Conservation (phyloP, 306 rosid species). For the Citrullus colocynthis region DNA sequence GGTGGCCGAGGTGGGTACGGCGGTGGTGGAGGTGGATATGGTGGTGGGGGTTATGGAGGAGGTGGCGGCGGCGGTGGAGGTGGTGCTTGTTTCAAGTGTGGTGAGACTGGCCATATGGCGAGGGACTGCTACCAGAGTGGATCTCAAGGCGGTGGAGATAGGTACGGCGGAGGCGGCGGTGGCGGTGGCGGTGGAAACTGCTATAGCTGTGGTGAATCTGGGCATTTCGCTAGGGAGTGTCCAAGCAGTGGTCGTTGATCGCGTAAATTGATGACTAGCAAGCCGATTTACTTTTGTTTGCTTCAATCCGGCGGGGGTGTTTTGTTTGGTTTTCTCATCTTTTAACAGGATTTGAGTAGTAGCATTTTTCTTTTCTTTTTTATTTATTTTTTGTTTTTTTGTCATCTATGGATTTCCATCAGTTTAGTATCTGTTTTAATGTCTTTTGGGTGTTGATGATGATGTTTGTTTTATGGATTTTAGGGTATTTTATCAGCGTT, state of each 20-base stretch:
- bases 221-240: constrained; percentile 57
- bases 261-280: not conserved
- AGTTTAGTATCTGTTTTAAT: not conserved
- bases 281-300: not conserved
- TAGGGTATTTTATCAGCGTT: constrained; percentile 2
- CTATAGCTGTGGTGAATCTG: constrained; percentile 39
- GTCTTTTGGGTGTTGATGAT: constrained; percentile 1
- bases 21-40: constrained; percentile 25
- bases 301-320: not conserved
- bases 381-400: too few species aligned
- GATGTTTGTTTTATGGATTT: constrained; percentile 1
- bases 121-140: constrained; percentile 32
- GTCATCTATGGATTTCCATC: not conserved
- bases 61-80: constrained; percentile 18
- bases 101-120: constrained; percentile 26
- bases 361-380: not conserved
- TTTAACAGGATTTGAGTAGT: not conserved
- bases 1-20: constrained; percentile 21
- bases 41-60: constrained; percentile 15
- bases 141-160: constrained; percentile 10
- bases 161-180: constrained; percentile 25
- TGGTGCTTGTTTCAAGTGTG: constrained; percentile 39
- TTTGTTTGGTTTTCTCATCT: constrained; percentile 1
- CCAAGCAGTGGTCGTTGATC: constrained; percentile 22
- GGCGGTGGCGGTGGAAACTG: constrained; percentile 34